Conservation (phyloP, 2,329 filamentous ascomycete species). For the Xenosphaeropsis pyriputrescens region DNA sequence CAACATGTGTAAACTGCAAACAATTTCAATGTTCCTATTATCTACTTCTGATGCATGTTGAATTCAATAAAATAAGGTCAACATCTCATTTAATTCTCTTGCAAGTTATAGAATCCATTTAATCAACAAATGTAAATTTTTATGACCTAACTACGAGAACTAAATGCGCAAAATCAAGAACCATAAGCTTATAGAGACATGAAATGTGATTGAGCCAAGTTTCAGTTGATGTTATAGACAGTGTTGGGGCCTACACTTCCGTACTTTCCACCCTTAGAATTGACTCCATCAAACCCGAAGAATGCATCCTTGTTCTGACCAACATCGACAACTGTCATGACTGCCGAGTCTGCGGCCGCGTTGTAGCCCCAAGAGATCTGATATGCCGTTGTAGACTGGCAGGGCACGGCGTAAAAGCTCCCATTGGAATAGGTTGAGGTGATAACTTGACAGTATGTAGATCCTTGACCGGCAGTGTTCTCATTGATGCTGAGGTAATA, state of each 20-base stretch:
- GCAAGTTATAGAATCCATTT: too few relatives aligned
- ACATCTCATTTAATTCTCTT: too few relatives aligned
- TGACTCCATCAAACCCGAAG: constrained; percentile 6
- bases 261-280: not conserved
- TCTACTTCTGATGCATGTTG: too few relatives aligned
- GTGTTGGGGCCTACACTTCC: constrained; percentile 3
- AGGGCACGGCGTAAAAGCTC: constrained; percentile 1
- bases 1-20: too few relatives aligned
- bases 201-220: too few relatives aligned
- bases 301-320: constrained; percentile 1
- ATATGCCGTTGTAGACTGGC: not conserved
- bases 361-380: constrained; percentile 7
- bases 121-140: too few relatives aligned
- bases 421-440: not conserved
- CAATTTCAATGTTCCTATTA: too few relatives aligned
- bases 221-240: constrained; percentile 2
- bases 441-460: not conserved
- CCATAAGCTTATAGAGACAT: too few relatives aligned
- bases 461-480: not conserved
- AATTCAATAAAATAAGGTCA: too few relatives aligned
- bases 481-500: constrained; percentile 2
- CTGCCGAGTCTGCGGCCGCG: constrained; percentile 2
- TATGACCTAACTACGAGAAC: too few relatives aligned
- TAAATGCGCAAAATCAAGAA: too few relatives aligned
- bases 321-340: constrained; percentile 5